These are phyloP conservation scores for Citeromyces nyonsensis DNA, from an alignment of 805 yeast species.

Conservation along the genomic window DNA sequence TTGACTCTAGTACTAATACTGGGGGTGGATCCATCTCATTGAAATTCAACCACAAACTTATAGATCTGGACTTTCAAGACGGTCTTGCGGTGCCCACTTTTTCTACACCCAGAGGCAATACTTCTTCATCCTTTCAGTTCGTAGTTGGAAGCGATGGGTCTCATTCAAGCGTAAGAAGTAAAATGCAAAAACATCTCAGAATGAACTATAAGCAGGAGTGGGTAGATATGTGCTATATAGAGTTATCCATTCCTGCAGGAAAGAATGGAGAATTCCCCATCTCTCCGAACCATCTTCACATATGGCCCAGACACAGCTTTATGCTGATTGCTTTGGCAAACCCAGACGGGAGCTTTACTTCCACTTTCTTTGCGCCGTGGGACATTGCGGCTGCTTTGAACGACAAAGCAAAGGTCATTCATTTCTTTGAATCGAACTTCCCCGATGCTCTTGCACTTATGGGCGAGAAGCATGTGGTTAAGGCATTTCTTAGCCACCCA, in stretches of 20 bases:
- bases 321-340: conserved; percentile 90
- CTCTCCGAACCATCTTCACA: conserved; percentile 69
- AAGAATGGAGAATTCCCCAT: conserved; percentile 26
- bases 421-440: conserved; percentile 47
- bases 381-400: conserved; percentile 36
- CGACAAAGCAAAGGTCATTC: conserved; percentile 21
- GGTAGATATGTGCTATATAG: conserved; percentile 74
- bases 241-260: conserved; percentile 57
- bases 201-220: conserved; percentile 66
- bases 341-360: conserved; percentile 73
- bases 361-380: conserved; percentile 82
- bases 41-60: conserved; percentile 42
- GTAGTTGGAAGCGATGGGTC: conserved; percentile 83
- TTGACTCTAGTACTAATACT: conserved; percentile 9
- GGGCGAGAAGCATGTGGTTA: conserved; percentile 30
- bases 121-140: conserved; percentile 26
- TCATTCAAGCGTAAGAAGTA: conserved; percentile 56
- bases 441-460: conserved; percentile 62
- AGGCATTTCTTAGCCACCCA: conserved; percentile 45
- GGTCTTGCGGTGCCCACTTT: conserved; percentile 4
- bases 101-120: conserved; percentile 2
- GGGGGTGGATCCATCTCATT: conserved; percentile 17
- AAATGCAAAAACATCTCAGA: conserved; percentile 47
- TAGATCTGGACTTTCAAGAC: conserved; percentile 13
- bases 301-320: conserved; percentile 80